Percentiles rank a stretch among this genome's conserved stretches.
phyloP scores from a whole-genome alignment of 306 rosid species.

The Mimosa bimucronata region DNA sequence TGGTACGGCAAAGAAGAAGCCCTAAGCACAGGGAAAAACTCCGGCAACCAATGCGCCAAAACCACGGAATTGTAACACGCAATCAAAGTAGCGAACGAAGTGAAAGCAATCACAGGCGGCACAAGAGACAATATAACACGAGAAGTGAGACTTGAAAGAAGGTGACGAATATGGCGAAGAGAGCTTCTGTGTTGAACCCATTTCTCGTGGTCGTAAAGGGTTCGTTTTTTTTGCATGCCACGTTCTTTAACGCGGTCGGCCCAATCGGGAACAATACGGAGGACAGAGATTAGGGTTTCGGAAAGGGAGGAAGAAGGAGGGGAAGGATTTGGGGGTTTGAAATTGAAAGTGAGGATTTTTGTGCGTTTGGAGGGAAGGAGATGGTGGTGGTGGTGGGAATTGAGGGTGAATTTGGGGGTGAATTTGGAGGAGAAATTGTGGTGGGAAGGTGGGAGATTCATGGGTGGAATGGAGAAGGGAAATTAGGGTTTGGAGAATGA shows the following conservation, averaged over 20 bases:
- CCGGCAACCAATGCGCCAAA: slow-evolving; percentile 54
- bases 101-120: slow-evolving; percentile 77
- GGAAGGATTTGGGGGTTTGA: slow-evolving; percentile 31
- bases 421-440: slow-evolving; percentile 45
- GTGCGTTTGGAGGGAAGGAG: slow-evolving; percentile 43
- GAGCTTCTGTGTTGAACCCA: slow-evolving; percentile 86
- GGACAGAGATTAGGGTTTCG: slow-evolving; percentile 42
- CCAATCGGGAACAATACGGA: slow-evolving; percentile 74
- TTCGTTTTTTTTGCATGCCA: slow-evolving; percentile 60
- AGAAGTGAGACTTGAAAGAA: slow-evolving; percentile 74
- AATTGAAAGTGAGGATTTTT: slow-evolving; percentile 19
- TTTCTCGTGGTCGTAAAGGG: slow-evolving; percentile 60
- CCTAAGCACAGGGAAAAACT: slow-evolving; percentile 54
- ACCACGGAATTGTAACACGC: slow-evolving; percentile 73
- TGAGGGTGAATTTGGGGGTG: slow-evolving; percentile 37
- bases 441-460: slow-evolving; percentile 42
- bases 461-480: slow-evolving; percentile 20
- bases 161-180: slow-evolving; percentile 81
- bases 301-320: slow-evolving; percentile 37
- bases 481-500: slow-evolving; percentile 32
- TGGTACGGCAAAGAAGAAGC: slow-evolving; percentile 81
- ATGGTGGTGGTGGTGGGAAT: neutral
- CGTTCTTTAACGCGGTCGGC: slow-evolving; percentile 75
- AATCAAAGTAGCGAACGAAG: slow-evolving; percentile 60
- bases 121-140: slow-evolving; percentile 75